A percentile compares a stretch with the other conserved stretches of the same genome.
These are phyloP conservation scores for Kazachstania taianensis DNA, from an alignment of 805 yeast species.

Conservation along the genomic window DNA sequence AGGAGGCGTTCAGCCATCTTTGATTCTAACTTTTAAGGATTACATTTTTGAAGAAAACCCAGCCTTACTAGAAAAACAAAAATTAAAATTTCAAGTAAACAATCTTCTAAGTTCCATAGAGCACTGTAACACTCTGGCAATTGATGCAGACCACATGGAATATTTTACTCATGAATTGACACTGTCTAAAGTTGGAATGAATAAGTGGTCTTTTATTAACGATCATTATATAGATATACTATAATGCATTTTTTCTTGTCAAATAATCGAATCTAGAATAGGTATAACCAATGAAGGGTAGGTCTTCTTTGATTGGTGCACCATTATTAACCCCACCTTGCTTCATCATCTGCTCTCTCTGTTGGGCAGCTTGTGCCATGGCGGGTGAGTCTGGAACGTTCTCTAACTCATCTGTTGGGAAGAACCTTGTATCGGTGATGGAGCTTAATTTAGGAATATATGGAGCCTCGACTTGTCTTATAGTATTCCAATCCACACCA, in stretches of 20 bases:
- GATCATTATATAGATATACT: too few species aligned
- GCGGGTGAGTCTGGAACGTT: slow-evolving; percentile 89
- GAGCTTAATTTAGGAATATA: slow-evolving; percentile 86
- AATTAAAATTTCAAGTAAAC: too few species aligned
- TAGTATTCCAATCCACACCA: slow-evolving; percentile 92
- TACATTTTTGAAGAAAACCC: too few species aligned
- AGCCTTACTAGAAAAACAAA: too few species aligned
- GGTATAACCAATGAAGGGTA: slow-evolving; percentile 96
- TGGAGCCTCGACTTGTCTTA: slow-evolving; percentile 83
- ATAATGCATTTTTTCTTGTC: slow-evolving; percentile 55
- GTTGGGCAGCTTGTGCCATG: slow-evolving; percentile 54
- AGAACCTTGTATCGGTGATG: slow-evolving; percentile 91
- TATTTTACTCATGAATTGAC: too few species aligned
- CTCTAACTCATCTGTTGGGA: slow-evolving; percentile 95
- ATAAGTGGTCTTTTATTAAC: too few species aligned
- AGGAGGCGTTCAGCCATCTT: too few species aligned
- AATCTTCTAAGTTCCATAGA: too few species aligned
- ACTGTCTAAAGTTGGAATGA: too few species aligned
- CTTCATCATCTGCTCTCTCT: slow-evolving; percentile 42
- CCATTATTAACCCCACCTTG: slow-evolving; percentile 32
- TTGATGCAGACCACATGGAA: too few species aligned
- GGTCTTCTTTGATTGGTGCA: slow-evolving; percentile 50
- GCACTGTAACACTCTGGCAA: too few species aligned
- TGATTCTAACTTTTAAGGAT: too few species aligned
- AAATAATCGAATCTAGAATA: slow-evolving; percentile 89